Percentiles rank a stretch among this genome's conserved stretches.
phyloP scores from a whole-genome alignment of 352 stramenopile species.

The Phytophthora podocarpi region DNA sequence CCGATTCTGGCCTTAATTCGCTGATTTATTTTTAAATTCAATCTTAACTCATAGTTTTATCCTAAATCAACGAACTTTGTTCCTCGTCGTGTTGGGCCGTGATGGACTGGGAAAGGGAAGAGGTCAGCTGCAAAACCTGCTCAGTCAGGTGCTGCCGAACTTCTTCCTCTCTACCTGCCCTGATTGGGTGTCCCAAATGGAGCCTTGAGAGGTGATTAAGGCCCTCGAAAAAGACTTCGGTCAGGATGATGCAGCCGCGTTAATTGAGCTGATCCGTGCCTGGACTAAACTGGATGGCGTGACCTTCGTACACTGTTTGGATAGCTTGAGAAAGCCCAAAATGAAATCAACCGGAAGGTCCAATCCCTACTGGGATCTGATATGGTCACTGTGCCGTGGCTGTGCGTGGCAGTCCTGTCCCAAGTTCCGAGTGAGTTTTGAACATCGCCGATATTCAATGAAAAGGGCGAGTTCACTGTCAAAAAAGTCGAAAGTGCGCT shows the following conservation, averaged over 20 bases:
- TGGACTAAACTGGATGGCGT: slow-evolving; percentile 4
- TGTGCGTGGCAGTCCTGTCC: slow-evolving; percentile 10
- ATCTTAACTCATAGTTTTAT: too few relatives aligned
- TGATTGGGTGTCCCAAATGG: slow-evolving; percentile 10
- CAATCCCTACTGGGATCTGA: background rate
- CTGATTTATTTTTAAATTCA: too few relatives aligned
- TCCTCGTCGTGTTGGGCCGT: too few relatives aligned
- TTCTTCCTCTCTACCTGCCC: slow-evolving; percentile 7
- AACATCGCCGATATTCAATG: slow-evolving; percentile 13
- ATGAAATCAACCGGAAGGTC: slow-evolving; percentile 24
- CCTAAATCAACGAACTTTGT: too few relatives aligned
- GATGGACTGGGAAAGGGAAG: slow-evolving; percentile 5
- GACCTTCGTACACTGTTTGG: slow-evolving; percentile 4
- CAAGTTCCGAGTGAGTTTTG: slow-evolving; percentile 19
- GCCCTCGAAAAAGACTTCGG: slow-evolving; percentile 12
- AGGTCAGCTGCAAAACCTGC: slow-evolving; percentile 9
- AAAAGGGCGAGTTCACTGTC: slow-evolving; percentile 1
- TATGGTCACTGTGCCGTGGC: slow-evolving; percentile 12
- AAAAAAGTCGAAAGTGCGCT: slow-evolving; percentile 10
- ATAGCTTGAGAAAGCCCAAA: slow-evolving; percentile 8
- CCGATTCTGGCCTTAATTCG: too few relatives aligned
- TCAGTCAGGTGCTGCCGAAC: slow-evolving; percentile 15
- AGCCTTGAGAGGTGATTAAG: slow-evolving; percentile 10
- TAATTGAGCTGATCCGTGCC: background rate
- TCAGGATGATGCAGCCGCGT: background rate